Percentiles rank a stretch among this genome's conserved stretches.
phyloP scores from a whole-genome alignment of 164 flowering plant genomes.

The Annona cherimola region DNA sequence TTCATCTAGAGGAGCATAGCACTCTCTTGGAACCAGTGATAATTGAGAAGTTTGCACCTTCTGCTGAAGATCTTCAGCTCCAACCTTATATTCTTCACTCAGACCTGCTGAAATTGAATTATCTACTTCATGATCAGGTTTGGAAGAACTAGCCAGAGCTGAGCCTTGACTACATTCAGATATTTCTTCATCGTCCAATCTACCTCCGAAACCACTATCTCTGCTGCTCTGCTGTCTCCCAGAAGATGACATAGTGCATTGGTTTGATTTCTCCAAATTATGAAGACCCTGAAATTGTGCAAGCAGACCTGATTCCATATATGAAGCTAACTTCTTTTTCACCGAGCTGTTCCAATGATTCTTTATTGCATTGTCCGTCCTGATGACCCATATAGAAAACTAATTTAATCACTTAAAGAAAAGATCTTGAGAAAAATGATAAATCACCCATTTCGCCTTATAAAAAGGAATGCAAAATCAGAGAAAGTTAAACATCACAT shows the following conservation, averaged over 20 bases:
- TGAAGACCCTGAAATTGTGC: constrained; percentile 53
- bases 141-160: constrained; percentile 34
- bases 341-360: constrained; percentile 99
- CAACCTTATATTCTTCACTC: constrained; percentile 23
- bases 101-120: constrained; percentile 18
- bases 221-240: constrained; percentile 44
- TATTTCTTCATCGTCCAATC: constrained; percentile 46
- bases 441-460: too few relatives aligned
- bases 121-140: constrained; percentile 37
- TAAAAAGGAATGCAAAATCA: too few relatives aligned
- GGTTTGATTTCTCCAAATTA: constrained; percentile 35
- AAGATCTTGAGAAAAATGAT: too few relatives aligned
- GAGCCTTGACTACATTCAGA: constrained; percentile 87
- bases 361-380: constrained; percentile 99
- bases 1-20: constrained; percentile 36
- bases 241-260: constrained; percentile 34
- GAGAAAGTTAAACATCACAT: too few relatives aligned
- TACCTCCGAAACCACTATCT: constrained; percentile 39
- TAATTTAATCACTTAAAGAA: not conserved
- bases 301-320: constrained; percentile 74
- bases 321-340: constrained; percentile 83
- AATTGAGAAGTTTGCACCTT: constrained; percentile 33
- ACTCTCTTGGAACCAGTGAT: constrained; percentile 37
- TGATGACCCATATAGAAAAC: constrained; percentile 26
- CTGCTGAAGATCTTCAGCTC: constrained; percentile 31